Percentiles rank a stretch among this genome's conserved stretches.
Evolutionary conservation across 1,139 yeast species (phyloP).

Genomic region (Yamadazyma mexicana): DNA sequence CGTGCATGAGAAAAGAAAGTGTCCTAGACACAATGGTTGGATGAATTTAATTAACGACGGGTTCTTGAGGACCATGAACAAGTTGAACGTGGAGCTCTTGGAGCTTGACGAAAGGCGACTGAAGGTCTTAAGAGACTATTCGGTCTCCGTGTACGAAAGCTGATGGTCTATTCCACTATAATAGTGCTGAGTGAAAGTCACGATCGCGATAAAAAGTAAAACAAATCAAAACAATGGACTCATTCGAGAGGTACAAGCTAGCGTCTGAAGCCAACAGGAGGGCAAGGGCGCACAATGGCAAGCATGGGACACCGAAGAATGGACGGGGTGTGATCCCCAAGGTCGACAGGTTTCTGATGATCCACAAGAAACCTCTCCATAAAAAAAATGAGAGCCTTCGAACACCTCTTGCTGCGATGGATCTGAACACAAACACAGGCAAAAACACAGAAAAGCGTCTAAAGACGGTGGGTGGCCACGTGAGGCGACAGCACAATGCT

Average conservation of each 20-base stretch:
- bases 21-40: slow-evolving; percentile 72
- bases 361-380: background rate
- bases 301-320: background rate
- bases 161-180: slow-evolving; percentile 1
- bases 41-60: slow-evolving; percentile 51
- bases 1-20: slow-evolving; percentile 62
- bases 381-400: too few relatives aligned
- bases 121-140: slow-evolving; percentile 15
- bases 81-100: slow-evolving; percentile 18
- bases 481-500: too few relatives aligned
- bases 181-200: too few relatives aligned
- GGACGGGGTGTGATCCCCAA: background rate
- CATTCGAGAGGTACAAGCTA: slow-evolving; percentile 9
- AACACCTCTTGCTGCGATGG: too few relatives aligned
- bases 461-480: too few relatives aligned
- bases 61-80: slow-evolving; percentile 29
- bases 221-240: slow-evolving; percentile 10
- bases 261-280: slow-evolving; percentile 7
- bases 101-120: slow-evolving; percentile 9
- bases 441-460: too few relatives aligned
- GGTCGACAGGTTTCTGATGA: background rate
- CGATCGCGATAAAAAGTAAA: slow-evolving; percentile 1
- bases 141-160: slow-evolving; percentile 15
- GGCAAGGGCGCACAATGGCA: background rate
- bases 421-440: too few relatives aligned